phyloP scores from a whole-genome alignment of 352 stramenopile genomes.

The Phytophthora multivora region DNA sequence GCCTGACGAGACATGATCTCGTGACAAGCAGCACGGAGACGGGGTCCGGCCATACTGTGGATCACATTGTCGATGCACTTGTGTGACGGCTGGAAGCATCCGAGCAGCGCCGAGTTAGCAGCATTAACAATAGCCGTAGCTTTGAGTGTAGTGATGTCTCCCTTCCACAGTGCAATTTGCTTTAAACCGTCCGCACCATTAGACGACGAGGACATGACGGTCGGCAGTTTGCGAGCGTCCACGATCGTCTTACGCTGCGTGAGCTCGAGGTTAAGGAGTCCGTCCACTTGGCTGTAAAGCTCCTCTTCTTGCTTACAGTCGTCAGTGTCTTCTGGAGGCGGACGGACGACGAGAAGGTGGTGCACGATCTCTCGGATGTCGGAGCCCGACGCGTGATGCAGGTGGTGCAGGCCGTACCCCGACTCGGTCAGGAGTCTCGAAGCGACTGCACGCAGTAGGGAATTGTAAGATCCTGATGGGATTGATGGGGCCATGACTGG shows the following conservation, averaged over 20 bases:
- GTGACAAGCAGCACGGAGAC: slow-evolving; percentile 57
- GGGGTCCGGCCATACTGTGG: slow-evolving; percentile 60
- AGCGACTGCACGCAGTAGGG: slow-evolving; percentile 32
- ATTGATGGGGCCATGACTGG: slow-evolving; percentile 16
- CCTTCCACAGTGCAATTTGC: slow-evolving; percentile 64
- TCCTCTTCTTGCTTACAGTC: slow-evolving; percentile 34
- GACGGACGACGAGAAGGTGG: slow-evolving; percentile 52
- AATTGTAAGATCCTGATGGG: slow-evolving; percentile 33
- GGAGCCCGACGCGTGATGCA: slow-evolving; percentile 37
- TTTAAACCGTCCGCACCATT: slow-evolving; percentile 20
- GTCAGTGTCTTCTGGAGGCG: slow-evolving; percentile 33
- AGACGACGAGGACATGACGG: slow-evolving; percentile 4
- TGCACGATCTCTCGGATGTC: slow-evolving; percentile 60
- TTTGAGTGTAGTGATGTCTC: slow-evolving; percentile 67
- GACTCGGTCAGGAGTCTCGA: slow-evolving; percentile 43
- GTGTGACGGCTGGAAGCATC: slow-evolving; percentile 72
- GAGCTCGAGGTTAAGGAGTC: slow-evolving; percentile 31
- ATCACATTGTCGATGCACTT: slow-evolving; percentile 83
- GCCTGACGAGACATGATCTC: slow-evolving; percentile 49
- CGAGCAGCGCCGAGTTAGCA: slow-evolving; percentile 65
- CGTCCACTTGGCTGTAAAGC: slow-evolving; percentile 44
- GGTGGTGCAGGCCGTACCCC: slow-evolving; percentile 44
- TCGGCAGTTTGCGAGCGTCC: slow-evolving; percentile 20
- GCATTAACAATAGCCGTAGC: slow-evolving; percentile 73
- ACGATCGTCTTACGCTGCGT: slow-evolving; percentile 24